These are phyloP conservation scores for Eucalyptus tenuipes DNA, from an alignment of 345 rosid genomes.

Conservation along the genomic window DNA sequence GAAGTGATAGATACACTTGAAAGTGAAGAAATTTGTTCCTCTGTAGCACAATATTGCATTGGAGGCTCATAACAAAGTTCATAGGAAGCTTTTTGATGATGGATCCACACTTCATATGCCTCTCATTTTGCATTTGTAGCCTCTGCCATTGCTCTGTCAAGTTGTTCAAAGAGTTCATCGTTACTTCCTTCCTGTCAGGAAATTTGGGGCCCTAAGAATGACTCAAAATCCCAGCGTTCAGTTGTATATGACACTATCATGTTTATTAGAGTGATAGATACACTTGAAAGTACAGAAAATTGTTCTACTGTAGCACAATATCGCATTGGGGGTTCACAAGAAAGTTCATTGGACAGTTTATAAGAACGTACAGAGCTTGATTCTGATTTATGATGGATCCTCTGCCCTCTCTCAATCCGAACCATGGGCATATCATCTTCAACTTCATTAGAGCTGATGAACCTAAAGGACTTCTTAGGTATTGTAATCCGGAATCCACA, in stretches of 20 bases:
- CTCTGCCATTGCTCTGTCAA: slow-evolving; percentile 32
- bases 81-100: not conserved
- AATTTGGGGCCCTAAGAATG: slow-evolving; percentile 1
- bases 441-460: not conserved
- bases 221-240: not conserved
- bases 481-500: not conserved
- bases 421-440: not conserved
- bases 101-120: slow-evolving; percentile 36
- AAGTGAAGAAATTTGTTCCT: not conserved
- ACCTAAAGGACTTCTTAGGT: not conserved
- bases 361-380: not conserved
- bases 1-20: not conserved
- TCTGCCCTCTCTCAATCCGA: not conserved
- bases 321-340: not conserved
- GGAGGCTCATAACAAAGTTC: not conserved
- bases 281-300: not conserved
- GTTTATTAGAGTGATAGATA: not conserved
- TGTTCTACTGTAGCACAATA: not conserved
- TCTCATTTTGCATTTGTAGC: slow-evolving; percentile 42
- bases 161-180: slow-evolving; percentile 34
- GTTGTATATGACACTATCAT: not conserved
- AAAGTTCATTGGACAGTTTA: not conserved
- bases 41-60: not conserved
- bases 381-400: not conserved
- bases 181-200: slow-evolving; percentile 41